Percentiles rank a stretch among this genome's conserved stretches.
Conservation (phyloP, 768 basidiomycete species). For the Hygrophorus pudorinus region DNA sequence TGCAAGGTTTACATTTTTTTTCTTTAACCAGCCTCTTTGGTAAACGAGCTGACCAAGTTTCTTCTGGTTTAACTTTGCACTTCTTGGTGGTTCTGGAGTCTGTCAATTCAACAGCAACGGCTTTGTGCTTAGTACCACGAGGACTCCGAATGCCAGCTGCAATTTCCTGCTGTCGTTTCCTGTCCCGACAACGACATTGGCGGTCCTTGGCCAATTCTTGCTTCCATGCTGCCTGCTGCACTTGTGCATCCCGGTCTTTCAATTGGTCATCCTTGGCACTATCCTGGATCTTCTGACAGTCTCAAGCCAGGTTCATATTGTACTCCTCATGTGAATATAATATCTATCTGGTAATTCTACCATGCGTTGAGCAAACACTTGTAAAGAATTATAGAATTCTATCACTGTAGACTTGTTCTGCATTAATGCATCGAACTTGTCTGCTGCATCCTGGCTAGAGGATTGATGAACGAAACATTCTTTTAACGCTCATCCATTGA, state of each 20-base stretch:
- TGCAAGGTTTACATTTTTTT: not conserved
- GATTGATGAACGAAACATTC: no score
- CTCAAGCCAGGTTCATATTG: constrained; percentile 2
- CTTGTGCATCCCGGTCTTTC: no score
- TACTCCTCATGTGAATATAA: no score
- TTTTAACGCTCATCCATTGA: no score
- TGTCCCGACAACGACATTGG: constrained; percentile 5
- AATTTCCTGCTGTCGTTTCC: constrained; percentile 7
- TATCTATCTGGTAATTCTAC: no score
- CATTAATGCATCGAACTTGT: no score
- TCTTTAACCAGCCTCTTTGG: not conserved
- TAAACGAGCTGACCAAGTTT: not conserved
- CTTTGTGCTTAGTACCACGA: constrained; percentile 9
- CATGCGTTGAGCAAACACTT: no score
- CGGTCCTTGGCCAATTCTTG: constrained; percentile 3
- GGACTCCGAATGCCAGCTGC: constrained; percentile 2
- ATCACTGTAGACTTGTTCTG: no score
- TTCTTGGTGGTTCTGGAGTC: not conserved
- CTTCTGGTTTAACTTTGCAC: not conserved
- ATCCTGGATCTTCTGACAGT: not conserved
- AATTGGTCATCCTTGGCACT: not conserved
- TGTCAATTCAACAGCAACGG: not conserved
- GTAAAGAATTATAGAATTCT: no score
- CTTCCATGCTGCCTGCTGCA: constrained; percentile 2
- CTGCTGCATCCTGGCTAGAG: no score